These are phyloP conservation scores for Neofusicoccum parvum DNA, from an alignment of 2,329 filamentous ascomycete genomes.

Conservation along the genomic window DNA sequence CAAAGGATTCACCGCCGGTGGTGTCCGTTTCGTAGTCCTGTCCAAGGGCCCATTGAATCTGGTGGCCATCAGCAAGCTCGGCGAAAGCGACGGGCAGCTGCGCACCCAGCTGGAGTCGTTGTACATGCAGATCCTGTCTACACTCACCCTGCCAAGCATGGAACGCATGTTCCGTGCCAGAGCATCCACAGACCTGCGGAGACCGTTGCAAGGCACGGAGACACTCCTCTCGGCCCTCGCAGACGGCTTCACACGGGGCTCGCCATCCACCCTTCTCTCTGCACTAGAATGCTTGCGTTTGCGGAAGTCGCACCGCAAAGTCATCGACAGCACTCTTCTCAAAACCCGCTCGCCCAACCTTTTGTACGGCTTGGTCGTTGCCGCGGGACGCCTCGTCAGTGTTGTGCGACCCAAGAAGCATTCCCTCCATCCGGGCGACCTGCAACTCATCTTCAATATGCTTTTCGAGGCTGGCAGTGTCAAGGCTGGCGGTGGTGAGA, in stretches of 20 bases:
- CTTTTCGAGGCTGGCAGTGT: conserved; percentile 93
- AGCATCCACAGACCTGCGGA: conserved; percentile 89
- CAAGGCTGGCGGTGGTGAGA: conserved; percentile 90
- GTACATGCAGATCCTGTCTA: conserved; percentile 98
- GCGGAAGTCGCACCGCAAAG: conserved; percentile 80
- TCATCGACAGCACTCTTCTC: conserved; percentile 85
- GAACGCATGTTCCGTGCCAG: conserved; percentile 85
- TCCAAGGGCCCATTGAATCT: conserved; percentile 88
- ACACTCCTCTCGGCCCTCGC: conserved; percentile 86
- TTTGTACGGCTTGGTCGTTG: conserved; percentile 90
- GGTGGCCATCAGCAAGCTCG: conserved; percentile 86
- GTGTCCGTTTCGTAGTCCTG: conserved; percentile 80
- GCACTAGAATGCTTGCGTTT: conserved; percentile 92
- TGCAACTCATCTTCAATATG: conserved; percentile 99
- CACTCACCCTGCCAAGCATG: conserved; percentile 83
- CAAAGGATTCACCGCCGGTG: conserved; percentile 82
- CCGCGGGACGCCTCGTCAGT: conserved; percentile 88
- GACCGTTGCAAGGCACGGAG: conserved; percentile 89
- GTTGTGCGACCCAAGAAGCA: conserved; percentile 93
- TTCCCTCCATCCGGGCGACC: conserved; percentile 90
- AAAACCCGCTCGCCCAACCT: conserved; percentile 76
- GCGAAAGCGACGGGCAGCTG: conserved; percentile 89
- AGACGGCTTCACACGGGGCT: conserved; percentile 92
- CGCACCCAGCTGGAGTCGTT: conserved; percentile 86
- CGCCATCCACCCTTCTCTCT: conserved; percentile 82